Evolutionary conservation across 208 protist species (phyloP).

Genomic region (Wallacemonas rigidus): DNA sequence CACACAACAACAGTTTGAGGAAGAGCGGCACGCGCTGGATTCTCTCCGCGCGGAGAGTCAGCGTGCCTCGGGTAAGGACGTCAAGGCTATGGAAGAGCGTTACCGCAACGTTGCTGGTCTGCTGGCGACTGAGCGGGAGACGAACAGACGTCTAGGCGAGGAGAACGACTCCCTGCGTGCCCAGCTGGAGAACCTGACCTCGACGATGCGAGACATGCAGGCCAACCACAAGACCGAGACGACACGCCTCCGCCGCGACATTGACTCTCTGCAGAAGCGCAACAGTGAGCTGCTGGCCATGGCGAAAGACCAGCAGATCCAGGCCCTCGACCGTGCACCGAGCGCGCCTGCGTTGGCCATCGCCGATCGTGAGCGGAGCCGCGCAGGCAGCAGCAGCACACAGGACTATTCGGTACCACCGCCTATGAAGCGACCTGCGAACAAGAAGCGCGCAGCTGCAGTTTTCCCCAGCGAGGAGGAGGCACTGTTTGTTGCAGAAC

Average conservation of each 20-base stretch:
- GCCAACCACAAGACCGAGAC: conserved; percentile 70
- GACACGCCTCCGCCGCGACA: conserved; percentile 70
- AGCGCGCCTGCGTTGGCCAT: conserved; percentile 9
- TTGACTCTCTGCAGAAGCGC: conserved; percentile 81
- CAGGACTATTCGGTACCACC: conserved; percentile 1
- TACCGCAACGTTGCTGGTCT: conserved; percentile 66
- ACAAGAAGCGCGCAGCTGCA: conserved; percentile 7
- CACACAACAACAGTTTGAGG: conserved; percentile 67
- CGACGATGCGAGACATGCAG: conserved; percentile 69
- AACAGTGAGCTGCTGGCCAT: conserved; percentile 84
- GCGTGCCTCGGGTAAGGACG: conserved; percentile 60
- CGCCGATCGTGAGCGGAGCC: conserved; percentile 9
- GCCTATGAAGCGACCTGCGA: not conserved
- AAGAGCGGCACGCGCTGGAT: conserved; percentile 59
- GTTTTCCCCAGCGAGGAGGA: conserved; percentile 14
- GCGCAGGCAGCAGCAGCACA: conserved; percentile 7
- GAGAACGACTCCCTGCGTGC: conserved; percentile 81
- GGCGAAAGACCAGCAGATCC: conserved; percentile 71
- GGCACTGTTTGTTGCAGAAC: conserved; percentile 10
- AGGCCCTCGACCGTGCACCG: conserved; percentile 6
- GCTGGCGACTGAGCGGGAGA: conserved; percentile 72
- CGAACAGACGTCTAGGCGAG: conserved; percentile 57
- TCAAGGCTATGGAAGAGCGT: conserved; percentile 75
- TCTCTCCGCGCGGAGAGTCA: conserved; percentile 43
- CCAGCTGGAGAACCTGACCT: conserved; percentile 81